Percentiles rank a stretch among this genome's conserved stretches.
Evolutionary conservation across 371 early-diverging fungal genomes (phyloP).

Genomic region (Blakeslea trispora): DNA sequence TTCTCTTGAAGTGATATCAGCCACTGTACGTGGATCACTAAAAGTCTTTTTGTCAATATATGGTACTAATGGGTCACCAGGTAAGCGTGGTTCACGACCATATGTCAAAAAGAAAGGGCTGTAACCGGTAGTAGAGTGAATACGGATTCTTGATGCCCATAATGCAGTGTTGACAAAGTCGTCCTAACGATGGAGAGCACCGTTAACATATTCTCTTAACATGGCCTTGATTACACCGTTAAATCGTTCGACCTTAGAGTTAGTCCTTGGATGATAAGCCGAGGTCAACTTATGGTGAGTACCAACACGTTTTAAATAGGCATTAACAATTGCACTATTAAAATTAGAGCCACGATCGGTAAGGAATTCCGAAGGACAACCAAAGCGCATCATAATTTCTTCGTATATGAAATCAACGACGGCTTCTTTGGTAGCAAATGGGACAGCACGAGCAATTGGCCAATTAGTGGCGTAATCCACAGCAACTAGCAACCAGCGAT

Average conservation of each 20-base stretch:
- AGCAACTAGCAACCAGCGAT: slow-evolving; percentile 29
- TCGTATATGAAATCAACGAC: too few species aligned
- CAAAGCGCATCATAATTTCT: slow-evolving; percentile 27
- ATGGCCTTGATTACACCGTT: slow-evolving; percentile 10
- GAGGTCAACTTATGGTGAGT: slow-evolving; percentile 14
- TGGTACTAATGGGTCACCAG: slow-evolving; percentile 13
- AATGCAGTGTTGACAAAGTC: slow-evolving; percentile 13
- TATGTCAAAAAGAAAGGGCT: slow-evolving; percentile 23
- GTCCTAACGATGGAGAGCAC: slow-evolving; percentile 8
- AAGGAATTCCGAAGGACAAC: slow-evolving; percentile 31
- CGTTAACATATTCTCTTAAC: slow-evolving; percentile 7
- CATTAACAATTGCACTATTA: slow-evolving; percentile 9
- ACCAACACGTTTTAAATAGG: slow-evolving; percentile 4
- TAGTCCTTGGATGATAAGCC: slow-evolving; percentile 18
- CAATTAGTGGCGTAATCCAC: slow-evolving; percentile 45
- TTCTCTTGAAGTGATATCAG: slow-evolving; percentile 1
- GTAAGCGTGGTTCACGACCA: slow-evolving; percentile 23
- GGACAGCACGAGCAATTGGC: slow-evolving; percentile 41
- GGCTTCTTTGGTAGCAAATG: slow-evolving; percentile 30
- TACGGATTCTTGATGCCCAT: slow-evolving; percentile 12
- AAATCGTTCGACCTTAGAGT: slow-evolving; percentile 6
- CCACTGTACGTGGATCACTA: slow-evolving; percentile 2
- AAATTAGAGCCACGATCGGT: slow-evolving; percentile 38
- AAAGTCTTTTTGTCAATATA: not conserved
- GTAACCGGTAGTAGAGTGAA: slow-evolving; percentile 10